Evolutionary conservation across 225 moss, liverwort and hornwort species (phyloP), one percentile per base, ranked within the genome.

Genomic region (Marchantia polymorpha): DNA sequence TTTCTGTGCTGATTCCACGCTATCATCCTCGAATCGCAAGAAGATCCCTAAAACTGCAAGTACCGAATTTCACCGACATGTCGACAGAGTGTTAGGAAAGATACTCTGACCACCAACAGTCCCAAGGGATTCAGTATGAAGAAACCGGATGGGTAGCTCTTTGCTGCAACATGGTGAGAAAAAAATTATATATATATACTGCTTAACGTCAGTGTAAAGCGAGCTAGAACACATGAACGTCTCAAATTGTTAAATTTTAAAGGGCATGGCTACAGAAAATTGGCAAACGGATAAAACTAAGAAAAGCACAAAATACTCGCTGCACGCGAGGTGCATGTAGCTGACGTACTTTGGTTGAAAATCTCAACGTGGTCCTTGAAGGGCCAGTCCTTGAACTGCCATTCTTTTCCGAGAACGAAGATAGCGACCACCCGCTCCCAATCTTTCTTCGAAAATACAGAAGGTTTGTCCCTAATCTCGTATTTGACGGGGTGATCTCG

Each of bases 321-420:
- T 23, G 53, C 52, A 73, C 26, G 73, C 10, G 16, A 4, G 16
- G 7, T 14, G 27, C 53, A 27, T 8, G 2, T 58, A 17, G 22
- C 59, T 22, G 29, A 88, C 94, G 82, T 87, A 99, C 99, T 90
- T 81, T 95, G 92, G 76, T 91, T 92, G 67, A 99, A 99, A 31
- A 99, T 91, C 85, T 99, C 99, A 47, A 92, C 95, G 61, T 95
- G 99, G 78, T 99, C 93, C 72, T 90, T 87, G 60, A 95, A 99
- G 8, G 99, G 99, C 99, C 99, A 99, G 73, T 91, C 95, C 86
- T 99, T 99, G 84, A 99, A 99, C 79, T 99, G 99, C 99, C 99
- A 99, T 74, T 99, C 99, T 78, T 99, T 99, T 0, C 99, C 99
- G 81, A 99, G 86, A 53, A 99, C 99, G 80, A 95, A 93, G 53